Evolutionary conservation across 305 asterid genomes (phyloP).

Genomic region (Euphrasia arctica): DNA sequence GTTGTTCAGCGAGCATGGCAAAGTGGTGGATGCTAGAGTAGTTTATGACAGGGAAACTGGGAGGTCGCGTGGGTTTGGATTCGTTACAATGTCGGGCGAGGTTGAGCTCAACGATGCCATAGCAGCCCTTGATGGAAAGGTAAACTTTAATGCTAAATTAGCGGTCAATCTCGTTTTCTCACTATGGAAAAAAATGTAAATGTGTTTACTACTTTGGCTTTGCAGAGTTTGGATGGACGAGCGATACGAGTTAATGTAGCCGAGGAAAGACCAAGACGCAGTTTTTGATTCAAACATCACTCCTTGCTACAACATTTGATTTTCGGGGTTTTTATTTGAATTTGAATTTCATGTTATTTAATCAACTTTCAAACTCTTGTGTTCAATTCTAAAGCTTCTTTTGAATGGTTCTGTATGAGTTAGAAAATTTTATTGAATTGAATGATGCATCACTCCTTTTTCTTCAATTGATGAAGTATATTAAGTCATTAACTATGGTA

Average conservation of each 20-base stretch:
- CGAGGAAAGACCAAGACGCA: neutral
- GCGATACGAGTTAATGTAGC: neutral
- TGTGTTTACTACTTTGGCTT: neutral
- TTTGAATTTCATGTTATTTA: too few relatives aligned
- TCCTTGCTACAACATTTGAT: too few relatives aligned
- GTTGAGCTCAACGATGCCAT: slow-evolving; percentile 82
- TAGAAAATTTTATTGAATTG: too few relatives aligned
- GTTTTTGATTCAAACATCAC: neutral
- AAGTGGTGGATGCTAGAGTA: slow-evolving; percentile 75
- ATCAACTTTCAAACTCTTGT: too few relatives aligned
- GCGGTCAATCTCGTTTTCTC: neutral
- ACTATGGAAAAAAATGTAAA: neutral
- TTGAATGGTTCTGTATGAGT: too few relatives aligned
- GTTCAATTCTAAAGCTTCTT: too few relatives aligned
- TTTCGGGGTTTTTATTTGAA: too few relatives aligned
- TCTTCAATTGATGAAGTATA: too few relatives aligned
- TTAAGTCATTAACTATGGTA: too few relatives aligned
- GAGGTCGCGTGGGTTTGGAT: slow-evolving; percentile 97
- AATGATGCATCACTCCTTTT: too few relatives aligned
- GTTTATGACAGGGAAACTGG: slow-evolving; percentile 72
- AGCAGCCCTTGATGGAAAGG: slow-evolving; percentile 97
- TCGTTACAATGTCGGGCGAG: slow-evolving; percentile 77
- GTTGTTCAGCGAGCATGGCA: slow-evolving; percentile 84
- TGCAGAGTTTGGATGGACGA: slow-evolving; percentile 6
- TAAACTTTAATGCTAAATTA: slow-evolving; percentile 18